phyloP scores from a whole-genome alignment of 331 rosid species.

The Cucumis variabilis region DNA sequence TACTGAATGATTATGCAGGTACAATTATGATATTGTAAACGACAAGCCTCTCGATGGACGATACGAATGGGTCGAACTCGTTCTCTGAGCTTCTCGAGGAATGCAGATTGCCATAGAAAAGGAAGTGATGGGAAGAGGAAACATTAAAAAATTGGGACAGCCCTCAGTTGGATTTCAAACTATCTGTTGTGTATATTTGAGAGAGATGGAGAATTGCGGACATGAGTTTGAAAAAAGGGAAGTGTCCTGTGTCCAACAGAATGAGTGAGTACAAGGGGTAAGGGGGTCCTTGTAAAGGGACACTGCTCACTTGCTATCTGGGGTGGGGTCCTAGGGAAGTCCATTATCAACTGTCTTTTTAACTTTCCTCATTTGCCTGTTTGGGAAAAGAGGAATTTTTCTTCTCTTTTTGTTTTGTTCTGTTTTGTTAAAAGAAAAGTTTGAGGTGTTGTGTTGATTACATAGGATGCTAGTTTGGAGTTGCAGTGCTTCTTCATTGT shows the following conservation, averaged over 20 bases:
- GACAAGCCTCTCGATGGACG: slow-evolving; percentile 82
- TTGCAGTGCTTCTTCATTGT: not conserved
- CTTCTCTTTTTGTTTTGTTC: not conserved
- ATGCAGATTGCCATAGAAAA: not conserved
- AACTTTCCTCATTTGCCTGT: slow-evolving; percentile 18
- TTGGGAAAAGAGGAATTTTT: not conserved
- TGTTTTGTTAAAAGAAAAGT: not conserved
- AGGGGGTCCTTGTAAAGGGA: not conserved
- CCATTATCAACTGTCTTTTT: slow-evolving; percentile 12
- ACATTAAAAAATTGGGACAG: slow-evolving; percentile 18
- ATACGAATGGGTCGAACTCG: slow-evolving; percentile 81
- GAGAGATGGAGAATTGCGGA: slow-evolving; percentile 13
- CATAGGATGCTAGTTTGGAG: not conserved
- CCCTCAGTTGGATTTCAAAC: slow-evolving; percentile 4
- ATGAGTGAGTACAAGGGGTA: slow-evolving; percentile 2
- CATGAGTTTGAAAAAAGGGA: not conserved
- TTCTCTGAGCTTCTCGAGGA: slow-evolving; percentile 45
- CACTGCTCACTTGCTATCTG: slow-evolving; percentile 18
- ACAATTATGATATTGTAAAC: slow-evolving; percentile 76
- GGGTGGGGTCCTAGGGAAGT: slow-evolving; percentile 17
- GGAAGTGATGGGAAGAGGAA: not conserved
- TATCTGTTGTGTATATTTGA: slow-evolving; percentile 7
- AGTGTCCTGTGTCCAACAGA: slow-evolving; percentile 24
- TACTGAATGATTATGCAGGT: slow-evolving; percentile 55
- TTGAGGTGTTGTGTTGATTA: not conserved